Base-by-base conservation (phyloP, 208 protist species). In the Acanthamoeba quina region DNA sequence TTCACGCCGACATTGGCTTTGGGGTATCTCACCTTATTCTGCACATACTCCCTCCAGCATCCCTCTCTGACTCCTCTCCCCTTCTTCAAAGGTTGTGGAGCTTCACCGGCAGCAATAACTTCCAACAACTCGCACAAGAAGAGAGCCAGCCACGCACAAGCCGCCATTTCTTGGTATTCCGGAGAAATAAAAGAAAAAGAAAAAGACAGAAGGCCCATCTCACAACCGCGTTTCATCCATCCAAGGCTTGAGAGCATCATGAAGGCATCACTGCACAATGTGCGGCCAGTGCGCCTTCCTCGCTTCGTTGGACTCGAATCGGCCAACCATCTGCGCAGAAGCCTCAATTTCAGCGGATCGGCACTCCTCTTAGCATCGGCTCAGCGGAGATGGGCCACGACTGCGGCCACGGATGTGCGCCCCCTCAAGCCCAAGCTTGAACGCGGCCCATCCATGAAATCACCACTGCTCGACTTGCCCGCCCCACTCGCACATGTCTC, bases 261-360 rank as follows among this genome's bases (percentile, higher is more conserved):
- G 58, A 64, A 64, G 24, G 58, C 58, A 64, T 64, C 58, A 21
- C 58, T 64, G 58, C 58, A 64, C 24, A 64, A 64, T 64, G 58
- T 64, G 58, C 58, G 58, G 58, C 21, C 24, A 10, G 58, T 64
- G 58, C 58, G 58, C 58, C 58, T 64, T 64, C 58, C 58, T 10
- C 58, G 58, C 21, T 64, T 64, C 24, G 58, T 64, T 64, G 58
- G 58, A 9, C 17, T 64, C 17, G 58, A 64, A n/a, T 64, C 58
- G 24, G 58, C 58, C 58, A 64, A 64, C 58, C 58, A 64, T 64
- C 58, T 64, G 15, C 58, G 58, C 58, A 34, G 70, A 80, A 26
- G 70, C 41, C 70, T 80, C 70, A 80, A 80, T 80, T 80, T 80
- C 34, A 80, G 70, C 41, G 70, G 70, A 52, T 80, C 70, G 70